Percentiles rank a stretch among this genome's conserved stretches.
These are phyloP conservation scores for Podila verticillata DNA, from an alignment of 192 early-diverging fungal species.

Conservation along the genomic window DNA sequence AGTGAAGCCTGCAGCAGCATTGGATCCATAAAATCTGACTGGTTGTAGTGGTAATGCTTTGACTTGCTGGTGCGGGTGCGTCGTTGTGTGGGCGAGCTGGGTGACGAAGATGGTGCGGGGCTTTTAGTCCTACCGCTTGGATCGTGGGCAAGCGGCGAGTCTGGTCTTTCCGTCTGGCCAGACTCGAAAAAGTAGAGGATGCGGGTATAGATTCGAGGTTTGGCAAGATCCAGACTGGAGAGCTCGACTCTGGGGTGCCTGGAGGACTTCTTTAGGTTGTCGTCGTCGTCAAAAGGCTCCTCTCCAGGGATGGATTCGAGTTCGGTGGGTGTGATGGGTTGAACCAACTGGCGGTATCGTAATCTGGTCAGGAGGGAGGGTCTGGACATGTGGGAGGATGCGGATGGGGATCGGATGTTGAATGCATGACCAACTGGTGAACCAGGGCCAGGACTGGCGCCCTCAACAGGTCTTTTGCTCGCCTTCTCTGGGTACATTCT, in stretches of 20 bases:
- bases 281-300: neutral
- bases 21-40: conserved; percentile 43
- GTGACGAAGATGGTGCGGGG: conserved; percentile 16
- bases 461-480: neutral
- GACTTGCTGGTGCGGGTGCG: neutral
- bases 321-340: conserved; percentile 44
- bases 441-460: neutral
- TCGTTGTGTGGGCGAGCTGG: conserved; percentile 1
- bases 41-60: conserved; percentile 38
- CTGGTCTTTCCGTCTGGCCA: conserved; percentile 3
- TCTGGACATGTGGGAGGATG: conserved; percentile 4
- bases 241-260: conserved; percentile 31
- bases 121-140: neutral
- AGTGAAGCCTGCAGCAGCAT: conserved; percentile 49
- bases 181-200: conserved; percentile 50
- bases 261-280: neutral
- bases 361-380: conserved; percentile 18
- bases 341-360: conserved; percentile 41
- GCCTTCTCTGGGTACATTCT: neutral
- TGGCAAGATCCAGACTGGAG: conserved; percentile 47
- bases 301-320: conserved; percentile 19
- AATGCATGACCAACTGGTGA: neutral
- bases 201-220: conserved; percentile 53
- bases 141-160: neutral
- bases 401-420: conserved; percentile 16